Conservation (phyloP, 805 yeast genomes). For the Monosporozyma solicola region DNA sequence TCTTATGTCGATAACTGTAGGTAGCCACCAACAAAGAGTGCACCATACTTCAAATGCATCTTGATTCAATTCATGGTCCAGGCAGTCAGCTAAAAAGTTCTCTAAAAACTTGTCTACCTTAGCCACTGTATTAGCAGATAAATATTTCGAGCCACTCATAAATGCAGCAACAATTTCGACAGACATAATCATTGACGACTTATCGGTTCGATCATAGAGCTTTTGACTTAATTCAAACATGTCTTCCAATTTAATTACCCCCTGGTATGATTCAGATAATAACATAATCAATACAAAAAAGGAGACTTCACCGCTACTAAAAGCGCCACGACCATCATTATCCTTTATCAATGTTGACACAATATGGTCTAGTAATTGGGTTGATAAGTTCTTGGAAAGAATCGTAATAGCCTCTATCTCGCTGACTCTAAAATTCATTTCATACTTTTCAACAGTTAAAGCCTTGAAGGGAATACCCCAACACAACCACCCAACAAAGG, state of each 20-base stretch:
- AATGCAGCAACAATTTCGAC: conserved; percentile 67
- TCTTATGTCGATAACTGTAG: conserved; percentile 56
- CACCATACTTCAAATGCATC: conserved; percentile 71
- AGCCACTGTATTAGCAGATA: conserved; percentile 28
- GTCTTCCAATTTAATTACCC: conserved; percentile 42
- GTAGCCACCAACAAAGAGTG: conserved; percentile 66
- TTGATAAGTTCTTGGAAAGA: conserved; percentile 40
- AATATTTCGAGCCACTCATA: conserved; percentile 40
- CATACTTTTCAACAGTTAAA: conserved; percentile 22
- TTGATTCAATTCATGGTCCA: conserved; percentile 57
- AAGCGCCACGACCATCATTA: conserved; percentile 59
- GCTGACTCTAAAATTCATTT: conserved; percentile 28
- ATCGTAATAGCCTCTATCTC: conserved; percentile 37
- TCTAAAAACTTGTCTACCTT: conserved; percentile 41
- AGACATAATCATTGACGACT: conserved; percentile 62
- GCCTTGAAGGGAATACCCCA: conserved; percentile 58
- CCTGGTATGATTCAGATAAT: conserved; percentile 33
- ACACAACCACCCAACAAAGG: conserved; percentile 58
- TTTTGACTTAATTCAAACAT: conserved; percentile 42
- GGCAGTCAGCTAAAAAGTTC: conserved; percentile 36
- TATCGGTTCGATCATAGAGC: conserved; percentile 59
- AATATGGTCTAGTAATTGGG: conserved; percentile 49
- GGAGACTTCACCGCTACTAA: conserved; percentile 57
- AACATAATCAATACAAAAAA: conserved; percentile 44
- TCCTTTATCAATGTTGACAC: conserved; percentile 50